Evolutionary conservation across 2,329 filamentous ascomycete species (phyloP), one percentile per base, ranked within the genome.

Genomic region (Dryadomyces sulphureus): DNA sequence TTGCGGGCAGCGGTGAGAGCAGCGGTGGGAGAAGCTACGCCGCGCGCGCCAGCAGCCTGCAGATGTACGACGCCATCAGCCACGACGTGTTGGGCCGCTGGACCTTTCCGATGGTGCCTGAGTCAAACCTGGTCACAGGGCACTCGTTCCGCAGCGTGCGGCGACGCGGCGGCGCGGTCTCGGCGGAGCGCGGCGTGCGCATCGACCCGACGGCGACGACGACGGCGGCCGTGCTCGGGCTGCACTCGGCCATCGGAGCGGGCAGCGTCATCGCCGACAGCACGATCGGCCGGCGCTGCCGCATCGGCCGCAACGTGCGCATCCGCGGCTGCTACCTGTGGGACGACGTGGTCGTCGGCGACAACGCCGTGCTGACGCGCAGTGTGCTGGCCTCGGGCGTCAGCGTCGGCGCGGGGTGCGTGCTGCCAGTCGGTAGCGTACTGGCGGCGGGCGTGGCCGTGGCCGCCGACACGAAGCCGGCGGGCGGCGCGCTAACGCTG

Each of bases 91-190:
- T 94, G 14, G 78, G 78, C 41, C 74, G 89, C 48, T 94, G 87
- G 86, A 81, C 87, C 9, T 92, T 88, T 56, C 90, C 92, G 1
- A 72, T 95, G 38, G 83, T 86, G 47, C 90, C 90, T 2, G 89
- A 95, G 59, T 89, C 80, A 59, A 95, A 96, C 57, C 65, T 95
- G 20, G 66, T 92, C 2, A 74, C 77, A 1, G 81, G 77, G 38
- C 85, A 94, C 54, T 79, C 77, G 1, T 95, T 92, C 61, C 75
- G 77, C 52, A 70, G 81, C 46, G 71, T 76, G 48, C 78, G 77
- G 49, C 75, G 82, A 24, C 40, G 41, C n/a, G 36, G 41, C 32
- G 32, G 21, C 9, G 79, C 78, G 34, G 72, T 87, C 19, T 89
- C 88, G 57, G 77, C 84, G 52, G 89, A 95, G 62, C 75, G 83